Evolutionary conservation across 495 filamentous ascomycete genomes (phyloP), one percentile per base, ranked within the genome.

Genomic region (Symbiotaphrina buchneri): DNA sequence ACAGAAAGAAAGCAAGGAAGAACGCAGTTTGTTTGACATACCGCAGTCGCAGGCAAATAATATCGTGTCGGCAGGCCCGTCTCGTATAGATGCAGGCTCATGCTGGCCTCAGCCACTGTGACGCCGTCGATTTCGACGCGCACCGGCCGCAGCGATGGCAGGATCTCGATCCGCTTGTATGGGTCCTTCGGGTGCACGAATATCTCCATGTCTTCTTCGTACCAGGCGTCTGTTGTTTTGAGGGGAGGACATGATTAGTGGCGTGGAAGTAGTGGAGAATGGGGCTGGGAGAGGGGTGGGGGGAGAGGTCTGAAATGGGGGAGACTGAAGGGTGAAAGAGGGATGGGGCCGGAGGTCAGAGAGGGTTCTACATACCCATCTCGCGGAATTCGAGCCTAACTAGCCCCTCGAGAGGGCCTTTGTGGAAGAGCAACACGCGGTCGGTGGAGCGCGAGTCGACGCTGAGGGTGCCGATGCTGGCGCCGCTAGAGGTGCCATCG

Each of bases 131-230:
- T 33, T 18, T 49, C 47, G 36, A 69, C 46, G 8, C 48, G 48
- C 32, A 73, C 48, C 19, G 45, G 43, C 2, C 68, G 53, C 0
- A 45, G 44, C 0, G 63, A 67, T 7, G 48, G 43, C 8, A 70
- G 37, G 36, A 58, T 55, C 26, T 71, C 65, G 35, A 74, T 53
- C n/a, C 68, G 56, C 33, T 65, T 67, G 43, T 40, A 52, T 0
- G 66, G 68, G 39, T 71, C 64, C 36, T 68, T 71, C 5, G 69
- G 61, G 38, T 74, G 69, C 4, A 53, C 49, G 34, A 55, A 55
- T 28, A 73, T 60, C 4, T 49, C 57, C 14, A 49, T 46, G 33
- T 70, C 65, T 50, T 75, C 70, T 39, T 58, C 61, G 40, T 59
- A 71, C 67, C 67, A 74, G 11, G 52, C 50, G 38, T 66, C 60